A percentile compares a stretch with the other conserved stretches of the same genome.
These are phyloP conservation scores for Talaromyces islandicus DNA, from an alignment of 2,329 filamentous ascomycete genomes.

Conservation along the genomic window DNA sequence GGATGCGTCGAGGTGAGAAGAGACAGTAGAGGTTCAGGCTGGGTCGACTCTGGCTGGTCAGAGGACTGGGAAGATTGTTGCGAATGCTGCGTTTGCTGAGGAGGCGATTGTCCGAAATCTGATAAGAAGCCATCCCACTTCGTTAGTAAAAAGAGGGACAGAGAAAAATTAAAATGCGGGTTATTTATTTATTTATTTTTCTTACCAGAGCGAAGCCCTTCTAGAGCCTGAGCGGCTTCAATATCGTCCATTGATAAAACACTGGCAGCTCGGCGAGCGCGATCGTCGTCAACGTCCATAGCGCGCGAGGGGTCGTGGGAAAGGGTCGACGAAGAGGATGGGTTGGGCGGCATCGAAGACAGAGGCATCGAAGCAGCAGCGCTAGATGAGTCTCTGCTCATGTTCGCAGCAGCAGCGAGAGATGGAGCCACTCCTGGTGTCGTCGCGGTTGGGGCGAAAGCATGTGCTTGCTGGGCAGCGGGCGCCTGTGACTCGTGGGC, in stretches of 20 bases:
- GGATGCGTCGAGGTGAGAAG: conserved; percentile 86
- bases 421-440: background rate
- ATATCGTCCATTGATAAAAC: conserved; percentile 45
- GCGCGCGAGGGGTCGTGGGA: conserved; percentile 22
- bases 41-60: conserved; percentile 32
- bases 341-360: background rate
- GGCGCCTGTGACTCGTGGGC: conserved; percentile 4
- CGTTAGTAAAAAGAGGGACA: background rate
- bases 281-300: conserved; percentile 38
- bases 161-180: background rate
- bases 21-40: conserved; percentile 74
- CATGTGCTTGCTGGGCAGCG: conserved; percentile 5
- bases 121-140: background rate
- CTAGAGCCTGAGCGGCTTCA: conserved; percentile 66
- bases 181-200: background rate
- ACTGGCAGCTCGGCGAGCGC: conserved; percentile 38
- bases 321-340: background rate
- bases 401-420: background rate
- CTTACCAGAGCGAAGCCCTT: conserved; percentile 66
- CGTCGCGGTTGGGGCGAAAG: conserved; percentile 4
- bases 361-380: conserved; percentile 8
- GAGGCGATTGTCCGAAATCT: conserved; percentile 8
- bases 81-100: conserved; percentile 11
- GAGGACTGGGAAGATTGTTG: background rate
- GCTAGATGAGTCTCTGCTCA: conserved; percentile 1